A percentile compares a stretch with the other conserved stretches of the same genome.
phyloP scores from a whole-genome alignment of 352 stramenopile species.

The Globisporangium middletonii region DNA sequence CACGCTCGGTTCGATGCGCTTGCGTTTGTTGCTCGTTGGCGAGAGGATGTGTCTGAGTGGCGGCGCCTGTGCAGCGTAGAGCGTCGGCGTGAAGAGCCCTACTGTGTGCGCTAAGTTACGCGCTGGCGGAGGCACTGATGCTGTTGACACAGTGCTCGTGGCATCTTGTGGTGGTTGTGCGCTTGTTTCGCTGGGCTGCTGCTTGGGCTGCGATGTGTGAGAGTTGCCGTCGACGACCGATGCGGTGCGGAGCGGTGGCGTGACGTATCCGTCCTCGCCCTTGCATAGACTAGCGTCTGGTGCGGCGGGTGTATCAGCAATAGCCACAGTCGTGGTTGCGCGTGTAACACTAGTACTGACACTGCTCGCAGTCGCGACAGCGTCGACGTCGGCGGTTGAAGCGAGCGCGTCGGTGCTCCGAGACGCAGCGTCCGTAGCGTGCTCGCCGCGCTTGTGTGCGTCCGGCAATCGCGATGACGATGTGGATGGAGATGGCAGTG shows the following conservation, averaged over 20 bases:
- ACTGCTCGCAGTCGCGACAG: not conserved
- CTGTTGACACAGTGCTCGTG: too few species aligned
- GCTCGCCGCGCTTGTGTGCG: too few species aligned
- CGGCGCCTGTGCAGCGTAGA: not conserved
- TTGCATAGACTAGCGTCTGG: not conserved
- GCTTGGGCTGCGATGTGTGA: not conserved
- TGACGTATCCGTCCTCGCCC: slow-evolving; percentile 11
- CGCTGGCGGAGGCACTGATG: too few species aligned
- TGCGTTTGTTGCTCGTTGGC: slow-evolving; percentile 10
- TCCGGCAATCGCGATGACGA: too few species aligned
- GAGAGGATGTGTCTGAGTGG: slow-evolving; percentile 4
- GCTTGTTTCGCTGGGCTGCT: not conserved
- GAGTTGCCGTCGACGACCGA: slow-evolving; percentile 3
- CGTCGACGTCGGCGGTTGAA: not conserved
- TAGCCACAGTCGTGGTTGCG: not conserved
- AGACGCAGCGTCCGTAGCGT: too few species aligned
- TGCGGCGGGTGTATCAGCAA: not conserved
- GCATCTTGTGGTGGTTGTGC: not conserved
- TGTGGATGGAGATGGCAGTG: too few species aligned
- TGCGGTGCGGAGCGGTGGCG: slow-evolving; percentile 8
- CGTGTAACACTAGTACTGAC: not conserved
- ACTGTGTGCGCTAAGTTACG: not conserved
- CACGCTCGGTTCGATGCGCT: slow-evolving; percentile 5
- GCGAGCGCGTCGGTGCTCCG: not conserved
- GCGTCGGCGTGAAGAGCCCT: slow-evolving; percentile 8